Conservation (phyloP, 805 yeast genomes). For the Pichia heedii region DNA sequence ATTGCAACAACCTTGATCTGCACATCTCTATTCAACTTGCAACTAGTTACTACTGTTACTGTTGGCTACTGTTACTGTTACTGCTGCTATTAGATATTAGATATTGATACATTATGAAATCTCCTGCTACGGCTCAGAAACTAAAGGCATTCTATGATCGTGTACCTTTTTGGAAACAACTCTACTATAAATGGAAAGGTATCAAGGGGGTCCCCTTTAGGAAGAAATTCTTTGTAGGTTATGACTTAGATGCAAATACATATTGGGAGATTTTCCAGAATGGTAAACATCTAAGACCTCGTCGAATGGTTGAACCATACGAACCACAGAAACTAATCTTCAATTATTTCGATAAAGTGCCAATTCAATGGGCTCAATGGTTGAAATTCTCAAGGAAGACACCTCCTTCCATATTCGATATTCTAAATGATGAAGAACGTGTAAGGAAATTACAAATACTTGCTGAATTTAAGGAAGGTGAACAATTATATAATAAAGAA, state of each 20-base stretch:
- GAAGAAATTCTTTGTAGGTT: constrained; percentile 59
- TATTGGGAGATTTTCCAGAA: constrained; percentile 73
- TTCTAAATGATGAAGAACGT: constrained; percentile 48
- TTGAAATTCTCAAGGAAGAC: constrained; percentile 50
- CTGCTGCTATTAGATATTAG: too few relatives aligned
- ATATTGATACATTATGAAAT: too few relatives aligned
- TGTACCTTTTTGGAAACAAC: constrained; percentile 41
- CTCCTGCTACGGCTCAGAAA: constrained; percentile 32
- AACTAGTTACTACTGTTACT: too few relatives aligned
- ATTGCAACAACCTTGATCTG: too few relatives aligned
- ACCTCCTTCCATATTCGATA: constrained; percentile 57
- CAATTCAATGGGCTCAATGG: constrained; percentile 81
- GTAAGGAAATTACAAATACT: constrained; percentile 42
- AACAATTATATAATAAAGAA: constrained; percentile 24
- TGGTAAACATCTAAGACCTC: constrained; percentile 28
- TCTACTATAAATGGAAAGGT: constrained; percentile 50
- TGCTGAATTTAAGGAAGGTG: constrained; percentile 38
- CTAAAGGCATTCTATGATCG: constrained; percentile 30
- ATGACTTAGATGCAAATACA: constrained; percentile 76
- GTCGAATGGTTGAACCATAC: constrained; percentile 57
- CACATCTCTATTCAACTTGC: too few relatives aligned
- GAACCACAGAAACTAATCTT: constrained; percentile 38
- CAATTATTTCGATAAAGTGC: constrained; percentile 50
- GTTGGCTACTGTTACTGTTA: too few relatives aligned
- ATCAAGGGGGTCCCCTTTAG: constrained; percentile 61